Evolutionary conservation across 768 basidiomycete genomes (phyloP), one percentile per base, ranked within the genome.

Genomic region (Hericium alpestre): DNA sequence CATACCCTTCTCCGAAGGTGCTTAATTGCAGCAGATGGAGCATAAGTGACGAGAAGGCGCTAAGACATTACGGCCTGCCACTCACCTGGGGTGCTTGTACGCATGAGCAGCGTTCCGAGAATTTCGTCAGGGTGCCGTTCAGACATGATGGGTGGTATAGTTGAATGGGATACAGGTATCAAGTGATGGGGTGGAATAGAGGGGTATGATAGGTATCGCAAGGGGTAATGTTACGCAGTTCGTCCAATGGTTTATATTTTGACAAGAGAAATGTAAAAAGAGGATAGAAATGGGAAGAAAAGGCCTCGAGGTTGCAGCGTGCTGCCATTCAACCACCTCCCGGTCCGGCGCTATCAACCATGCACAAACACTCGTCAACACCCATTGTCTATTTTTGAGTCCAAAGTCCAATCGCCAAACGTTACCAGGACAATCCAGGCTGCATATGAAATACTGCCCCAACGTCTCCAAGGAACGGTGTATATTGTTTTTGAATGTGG

Each of bases 1-100:
- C 23, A 37, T 38, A 63, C 62, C 62, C 52, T 63, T 63, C 58
- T 63, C 62, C 13, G 62, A 61, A 15, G 62, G 60, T 22, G 61
- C 61, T 62, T 27, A 39, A 18, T 56, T 53, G 38, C 16, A 47
- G 40, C 51, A 47, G 41, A 6, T 15, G 32, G 23, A 50, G 39
- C 39, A 53, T 13, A 61, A 53, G 13, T 23, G 13, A 48, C 12
- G 18, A 20, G 16, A 16, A 12, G 16, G 10, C 38, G 46, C 23
- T 41, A 16, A 16, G 18, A 55, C 18, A 1, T 4, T 8, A 32
- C 32, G 12, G 50, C 23, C 32, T 22, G 48, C 16, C 0, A 18
- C 62, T 46, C 47, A 63, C 62, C 62, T 52, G 62, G 62, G 0
- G 62, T 63, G 38, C 62, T 63, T 16, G 62, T 61, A n/a, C 62